phyloP scores from a whole-genome alignment of 768 basidiomycete genomes.

The Lentinula boryana region DNA sequence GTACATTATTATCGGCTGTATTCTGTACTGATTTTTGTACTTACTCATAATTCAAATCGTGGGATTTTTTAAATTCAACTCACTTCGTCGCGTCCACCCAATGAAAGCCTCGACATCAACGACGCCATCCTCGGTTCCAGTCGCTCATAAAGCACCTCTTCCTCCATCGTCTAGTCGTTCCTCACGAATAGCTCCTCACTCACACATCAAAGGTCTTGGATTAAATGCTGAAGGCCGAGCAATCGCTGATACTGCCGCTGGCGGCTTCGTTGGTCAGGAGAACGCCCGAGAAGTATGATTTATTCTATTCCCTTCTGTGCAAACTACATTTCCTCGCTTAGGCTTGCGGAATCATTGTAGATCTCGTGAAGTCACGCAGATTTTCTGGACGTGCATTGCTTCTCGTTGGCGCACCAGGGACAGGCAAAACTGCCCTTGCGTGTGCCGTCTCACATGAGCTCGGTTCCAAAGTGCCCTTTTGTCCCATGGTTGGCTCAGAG shows the following conservation, averaged over 20 bases:
- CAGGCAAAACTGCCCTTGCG: constrained; percentile 96
- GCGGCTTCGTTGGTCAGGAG: constrained; percentile 85
- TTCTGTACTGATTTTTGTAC: neutral
- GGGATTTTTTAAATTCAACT: neutral
- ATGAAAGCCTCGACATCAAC: constrained; percentile 38
- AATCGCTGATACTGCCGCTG: constrained; percentile 46
- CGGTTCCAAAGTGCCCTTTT: constrained; percentile 93
- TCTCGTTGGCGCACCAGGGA: constrained; percentile 93
- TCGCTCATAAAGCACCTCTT: constrained; percentile 69
- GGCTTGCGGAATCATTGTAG: constrained; percentile 90
- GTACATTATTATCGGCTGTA: neutral
- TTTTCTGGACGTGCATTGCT: constrained; percentile 92
- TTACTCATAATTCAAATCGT: neutral
- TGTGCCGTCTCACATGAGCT: constrained; percentile 94
- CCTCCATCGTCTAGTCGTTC: constrained; percentile 65
- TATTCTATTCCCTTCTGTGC: neutral
- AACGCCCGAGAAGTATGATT: constrained; percentile 74
- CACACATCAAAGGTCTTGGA: constrained; percentile 96
- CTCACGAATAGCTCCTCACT: constrained; percentile 85
- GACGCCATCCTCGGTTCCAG: constrained; percentile 41
- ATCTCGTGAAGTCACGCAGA: constrained; percentile 85
- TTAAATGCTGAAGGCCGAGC: constrained; percentile 81
- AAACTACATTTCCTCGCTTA: constrained; percentile 20
- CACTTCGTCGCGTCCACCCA: neutral
- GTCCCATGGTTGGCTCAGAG: constrained; percentile 97